A percentile compares a stretch with the other conserved stretches of the same genome.
Conservation (phyloP, 2,329 filamentous ascomycete species). For the Keithomyces neogunnii region DNA sequence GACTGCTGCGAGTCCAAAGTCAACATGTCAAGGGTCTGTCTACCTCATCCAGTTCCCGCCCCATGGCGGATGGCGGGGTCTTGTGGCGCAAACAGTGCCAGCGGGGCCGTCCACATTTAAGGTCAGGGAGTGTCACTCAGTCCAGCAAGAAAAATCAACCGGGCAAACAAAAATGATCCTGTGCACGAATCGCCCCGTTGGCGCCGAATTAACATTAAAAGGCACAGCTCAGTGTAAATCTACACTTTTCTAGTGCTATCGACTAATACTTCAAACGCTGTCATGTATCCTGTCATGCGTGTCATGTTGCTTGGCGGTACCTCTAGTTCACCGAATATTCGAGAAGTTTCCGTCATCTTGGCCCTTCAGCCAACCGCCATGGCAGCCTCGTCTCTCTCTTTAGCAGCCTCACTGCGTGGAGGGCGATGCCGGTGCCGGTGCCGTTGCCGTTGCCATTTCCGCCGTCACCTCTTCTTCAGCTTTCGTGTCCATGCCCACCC, state of each 20-base stretch:
- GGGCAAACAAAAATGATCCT: too few relatives aligned
- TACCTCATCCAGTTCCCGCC: too few relatives aligned
- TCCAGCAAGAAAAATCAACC: too few relatives aligned
- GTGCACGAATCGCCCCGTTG: too few relatives aligned
- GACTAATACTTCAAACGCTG: neutral
- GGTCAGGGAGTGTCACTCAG: too few relatives aligned
- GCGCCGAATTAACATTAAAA: neutral
- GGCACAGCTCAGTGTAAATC: neutral
- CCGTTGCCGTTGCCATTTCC: conserved; percentile 5
- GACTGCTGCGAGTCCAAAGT: too few relatives aligned
- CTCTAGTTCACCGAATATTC: conserved; percentile 18
- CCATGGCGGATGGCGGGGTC: too few relatives aligned
- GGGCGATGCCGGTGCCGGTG: neutral
- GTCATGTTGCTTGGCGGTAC: neutral
- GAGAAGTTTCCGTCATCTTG: conserved; percentile 19
- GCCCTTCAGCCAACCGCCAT: neutral
- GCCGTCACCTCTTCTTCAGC: neutral
- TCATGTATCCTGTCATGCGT: neutral
- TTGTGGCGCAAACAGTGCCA: too few relatives aligned
- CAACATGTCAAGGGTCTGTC: too few relatives aligned
- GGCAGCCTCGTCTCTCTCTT: neutral
- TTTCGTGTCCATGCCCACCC: conserved; percentile 8
- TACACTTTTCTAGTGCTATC: neutral
- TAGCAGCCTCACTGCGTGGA: neutral
- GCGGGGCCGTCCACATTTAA: too few relatives aligned